Percentiles rank a stretch among this genome's conserved stretches.
These are phyloP conservation scores for Grigorovia humatica DNA, from an alignment of 805 yeast genomes.

Conservation along the genomic window DNA sequence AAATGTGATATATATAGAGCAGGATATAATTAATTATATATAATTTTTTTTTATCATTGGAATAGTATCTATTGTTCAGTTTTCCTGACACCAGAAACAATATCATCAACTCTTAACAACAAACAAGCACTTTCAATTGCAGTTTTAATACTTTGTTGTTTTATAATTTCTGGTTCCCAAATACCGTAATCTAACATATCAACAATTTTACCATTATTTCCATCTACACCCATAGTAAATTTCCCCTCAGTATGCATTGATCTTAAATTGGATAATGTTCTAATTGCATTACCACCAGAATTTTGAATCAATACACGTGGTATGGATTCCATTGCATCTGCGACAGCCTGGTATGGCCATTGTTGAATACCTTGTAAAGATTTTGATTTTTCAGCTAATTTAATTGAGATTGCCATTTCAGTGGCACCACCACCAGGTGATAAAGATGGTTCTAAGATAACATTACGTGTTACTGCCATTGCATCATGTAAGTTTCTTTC, in stretches of 20 bases:
- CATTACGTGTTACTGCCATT: conserved; percentile 94
- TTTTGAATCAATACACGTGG: conserved; percentile 96
- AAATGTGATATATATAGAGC: background rate
- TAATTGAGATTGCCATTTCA: conserved; percentile 94
- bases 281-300: conserved; percentile 94
- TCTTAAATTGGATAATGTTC: conserved; percentile 79
- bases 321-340: conserved; percentile 96
- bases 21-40: background rate
- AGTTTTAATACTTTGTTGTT: conserved; percentile 95
- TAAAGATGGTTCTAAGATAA: conserved; percentile 84
- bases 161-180: conserved; percentile 99
- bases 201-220: conserved; percentile 86
- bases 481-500: conserved; percentile 98
- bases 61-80: conserved; percentile 15
- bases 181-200: conserved; percentile 94
- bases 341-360: conserved; percentile 98
- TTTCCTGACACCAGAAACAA: conserved; percentile 88
- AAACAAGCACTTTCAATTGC: conserved; percentile 95
- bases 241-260: conserved; percentile 93
- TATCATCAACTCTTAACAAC: conserved; percentile 91
- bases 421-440: conserved; percentile 99
- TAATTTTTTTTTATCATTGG: background rate
- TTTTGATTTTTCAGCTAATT: conserved; percentile 81
- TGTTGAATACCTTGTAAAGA: conserved; percentile 89
- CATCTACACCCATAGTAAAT: conserved; percentile 84